Conservation (phyloP, 2,329 filamentous ascomycete species). For the Fusarium sp. region DNA sequence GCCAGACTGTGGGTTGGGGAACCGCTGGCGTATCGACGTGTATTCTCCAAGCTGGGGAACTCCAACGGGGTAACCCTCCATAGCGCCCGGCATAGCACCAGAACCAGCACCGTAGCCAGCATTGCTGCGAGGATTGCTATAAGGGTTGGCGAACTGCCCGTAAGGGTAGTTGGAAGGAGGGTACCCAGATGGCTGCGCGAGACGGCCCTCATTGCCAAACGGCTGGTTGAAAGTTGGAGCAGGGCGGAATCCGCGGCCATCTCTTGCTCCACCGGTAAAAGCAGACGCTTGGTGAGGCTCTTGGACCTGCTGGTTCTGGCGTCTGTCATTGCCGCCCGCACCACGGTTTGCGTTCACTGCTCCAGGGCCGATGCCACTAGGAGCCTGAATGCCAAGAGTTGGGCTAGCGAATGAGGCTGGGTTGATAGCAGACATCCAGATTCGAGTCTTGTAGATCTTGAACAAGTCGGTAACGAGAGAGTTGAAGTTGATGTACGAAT, state of each 20-base stretch:
- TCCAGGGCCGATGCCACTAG: conserved; percentile 72
- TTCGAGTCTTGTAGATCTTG: conserved; percentile 99
- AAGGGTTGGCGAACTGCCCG: conserved; percentile 44
- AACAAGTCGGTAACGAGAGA: conserved; percentile 96
- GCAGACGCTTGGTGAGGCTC: conserved; percentile 47
- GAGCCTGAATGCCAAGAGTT: conserved; percentile 75
- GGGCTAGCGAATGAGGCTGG: conserved; percentile 92
- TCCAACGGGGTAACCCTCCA: conserved; percentile 45
- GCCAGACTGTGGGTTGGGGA: conserved; percentile 53
- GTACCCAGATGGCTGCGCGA: conserved; percentile 50
- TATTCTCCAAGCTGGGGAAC: conserved; percentile 55
- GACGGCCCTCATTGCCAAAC: conserved; percentile 55
- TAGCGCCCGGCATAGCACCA: conserved; percentile 41
- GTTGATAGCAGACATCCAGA: conserved; percentile 99
- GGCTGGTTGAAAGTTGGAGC: conserved; percentile 52
- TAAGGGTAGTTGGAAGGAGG: conserved; percentile 51
- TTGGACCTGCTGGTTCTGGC: conserved; percentile 56
- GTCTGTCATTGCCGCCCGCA: conserved; percentile 55
- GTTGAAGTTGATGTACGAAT: conserved; percentile 99
- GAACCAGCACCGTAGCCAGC: conserved; percentile 44
- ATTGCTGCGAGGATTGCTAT: conserved; percentile 47
- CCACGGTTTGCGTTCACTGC: conserved; percentile 68
- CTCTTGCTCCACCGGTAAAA: conserved; percentile 51
- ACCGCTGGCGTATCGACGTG: conserved; percentile 58
- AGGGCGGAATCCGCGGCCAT: conserved; percentile 54